Percentiles rank a stretch among this genome's conserved stretches.
These are phyloP conservation scores for Ustilaginoidea virens DNA, from an alignment of 2,329 filamentous ascomycete genomes.

Conservation along the genomic window DNA sequence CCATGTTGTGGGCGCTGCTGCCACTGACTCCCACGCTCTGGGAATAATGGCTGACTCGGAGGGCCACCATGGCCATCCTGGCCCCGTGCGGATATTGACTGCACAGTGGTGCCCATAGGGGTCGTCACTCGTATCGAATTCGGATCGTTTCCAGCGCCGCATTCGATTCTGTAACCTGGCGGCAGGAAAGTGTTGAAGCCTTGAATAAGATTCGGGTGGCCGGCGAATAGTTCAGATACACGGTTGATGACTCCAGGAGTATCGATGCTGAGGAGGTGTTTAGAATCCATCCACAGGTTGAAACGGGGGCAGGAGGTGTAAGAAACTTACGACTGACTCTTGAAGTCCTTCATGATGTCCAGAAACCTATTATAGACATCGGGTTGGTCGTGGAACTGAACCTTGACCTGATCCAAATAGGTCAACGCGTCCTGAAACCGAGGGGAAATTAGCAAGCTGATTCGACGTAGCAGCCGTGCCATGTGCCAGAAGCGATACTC, in stretches of 20 bases:
- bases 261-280: slow-evolving; percentile 74
- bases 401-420: slow-evolving; percentile 96
- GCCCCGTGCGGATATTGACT: slow-evolving; percentile 54
- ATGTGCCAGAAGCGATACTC: too few species aligned
- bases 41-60: slow-evolving; percentile 28
- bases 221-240: slow-evolving; percentile 88
- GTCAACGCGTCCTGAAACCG: slow-evolving; percentile 54
- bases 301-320: background rate
- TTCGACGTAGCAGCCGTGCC: too few species aligned
- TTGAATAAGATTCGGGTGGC: slow-evolving; percentile 88
- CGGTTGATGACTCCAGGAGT: slow-evolving; percentile 95
- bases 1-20: slow-evolving; percentile 40
- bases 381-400: slow-evolving; percentile 90
- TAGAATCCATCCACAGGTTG: slow-evolving; percentile 40
- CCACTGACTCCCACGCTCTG: slow-evolving; percentile 36
- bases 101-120: slow-evolving; percentile 90
- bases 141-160: slow-evolving; percentile 81
- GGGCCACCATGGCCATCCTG: slow-evolving; percentile 26
- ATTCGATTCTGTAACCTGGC: slow-evolving; percentile 92
- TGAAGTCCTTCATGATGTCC: slow-evolving; percentile 99
- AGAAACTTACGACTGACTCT: slow-evolving; percentile 71
- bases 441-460: too few species aligned
- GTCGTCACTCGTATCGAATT: slow-evolving; percentile 95
- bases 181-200: slow-evolving; percentile 97
- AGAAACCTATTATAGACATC: slow-evolving; percentile 95